phyloP scores from a whole-genome alignment of 371 early-diverging fungal genomes.

The Rhizopus delemar region DNA sequence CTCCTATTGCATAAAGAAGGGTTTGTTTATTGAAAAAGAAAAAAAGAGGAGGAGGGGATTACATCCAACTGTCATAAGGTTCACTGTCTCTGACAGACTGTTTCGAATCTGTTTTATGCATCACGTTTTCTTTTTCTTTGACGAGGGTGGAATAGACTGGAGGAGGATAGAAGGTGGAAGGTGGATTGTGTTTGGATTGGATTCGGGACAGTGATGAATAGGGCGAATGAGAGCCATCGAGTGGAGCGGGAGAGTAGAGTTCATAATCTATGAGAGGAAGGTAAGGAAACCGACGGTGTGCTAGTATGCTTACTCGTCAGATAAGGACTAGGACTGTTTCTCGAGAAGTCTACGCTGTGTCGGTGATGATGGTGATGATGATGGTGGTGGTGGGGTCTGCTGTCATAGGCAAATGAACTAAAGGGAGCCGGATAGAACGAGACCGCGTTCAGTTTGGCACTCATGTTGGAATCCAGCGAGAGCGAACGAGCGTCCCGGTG shows the following conservation, averaged over 20 bases:
- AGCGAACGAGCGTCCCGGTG: slow-evolving; percentile 22
- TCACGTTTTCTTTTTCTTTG: too few species aligned
- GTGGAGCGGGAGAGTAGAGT: background rate
- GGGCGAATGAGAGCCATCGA: too few species aligned
- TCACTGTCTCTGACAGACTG: too few species aligned
- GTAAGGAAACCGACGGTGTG: background rate
- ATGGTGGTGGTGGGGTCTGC: background rate
- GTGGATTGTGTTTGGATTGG: too few species aligned
- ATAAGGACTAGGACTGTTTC: background rate
- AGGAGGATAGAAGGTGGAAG: background rate
- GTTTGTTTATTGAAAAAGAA: too few species aligned
- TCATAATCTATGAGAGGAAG: background rate
- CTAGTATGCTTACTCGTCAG: slow-evolving; percentile 2
- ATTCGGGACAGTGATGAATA: too few species aligned
- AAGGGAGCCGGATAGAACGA: background rate
- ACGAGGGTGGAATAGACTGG: too few species aligned
- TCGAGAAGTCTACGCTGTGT: background rate
- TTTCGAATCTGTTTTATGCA: too few species aligned
- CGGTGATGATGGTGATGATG: background rate
- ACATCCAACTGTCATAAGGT: too few species aligned
- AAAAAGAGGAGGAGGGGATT: too few species aligned
- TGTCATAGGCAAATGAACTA: too few species aligned
- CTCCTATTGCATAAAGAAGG: too few species aligned
- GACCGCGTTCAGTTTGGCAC: background rate
- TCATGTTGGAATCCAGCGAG: slow-evolving; percentile 25